These are phyloP conservation scores for Fusarium stilboides DNA, from an alignment of 2,329 filamentous ascomycete species.

Conservation along the genomic window DNA sequence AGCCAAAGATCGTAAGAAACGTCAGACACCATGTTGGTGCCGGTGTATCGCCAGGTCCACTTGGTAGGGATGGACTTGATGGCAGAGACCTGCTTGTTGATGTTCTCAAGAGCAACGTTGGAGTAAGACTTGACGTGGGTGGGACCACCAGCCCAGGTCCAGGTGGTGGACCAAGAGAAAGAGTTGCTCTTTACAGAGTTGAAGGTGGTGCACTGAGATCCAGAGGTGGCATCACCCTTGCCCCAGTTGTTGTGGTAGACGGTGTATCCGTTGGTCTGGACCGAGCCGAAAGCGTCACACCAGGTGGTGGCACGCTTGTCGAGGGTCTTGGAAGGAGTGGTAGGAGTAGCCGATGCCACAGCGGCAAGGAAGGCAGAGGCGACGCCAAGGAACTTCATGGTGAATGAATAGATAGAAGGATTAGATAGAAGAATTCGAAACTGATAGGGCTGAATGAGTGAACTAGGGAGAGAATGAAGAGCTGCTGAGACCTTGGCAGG, in stretches of 20 bases:
- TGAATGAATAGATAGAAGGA: constrained; percentile 9
- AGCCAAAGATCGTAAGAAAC: constrained; percentile 76
- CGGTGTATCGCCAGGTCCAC: constrained; percentile 54
- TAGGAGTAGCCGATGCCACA: constrained; percentile 49
- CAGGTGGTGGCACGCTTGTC: constrained; percentile 54
- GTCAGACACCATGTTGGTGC: constrained; percentile 62
- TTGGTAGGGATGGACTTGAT: constrained; percentile 56
- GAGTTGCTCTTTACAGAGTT: constrained; percentile 53
- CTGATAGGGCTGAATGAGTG: neutral
- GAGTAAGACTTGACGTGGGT: constrained; percentile 62
- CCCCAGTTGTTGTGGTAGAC: constrained; percentile 71
- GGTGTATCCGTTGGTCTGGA: constrained; percentile 59
- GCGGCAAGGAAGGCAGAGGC: constrained; percentile 52
- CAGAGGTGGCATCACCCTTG: constrained; percentile 53
- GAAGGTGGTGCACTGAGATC: constrained; percentile 60
- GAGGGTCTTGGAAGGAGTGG: constrained; percentile 46
- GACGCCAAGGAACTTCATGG: constrained; percentile 46
- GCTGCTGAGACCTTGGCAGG: constrained; percentile 10
- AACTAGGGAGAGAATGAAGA: neutral
- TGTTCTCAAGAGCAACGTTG: constrained; percentile 58
- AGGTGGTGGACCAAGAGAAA: constrained; percentile 60
- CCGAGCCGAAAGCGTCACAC: constrained; percentile 59
- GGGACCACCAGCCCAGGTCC: constrained; percentile 58
- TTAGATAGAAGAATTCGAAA: neutral
- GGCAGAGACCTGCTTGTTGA: constrained; percentile 54